Percentiles rank a stretch among this genome's conserved stretches.
Conservation (phyloP, 2,329 filamentous ascomycete genomes). For the Epichloe festucae region DNA sequence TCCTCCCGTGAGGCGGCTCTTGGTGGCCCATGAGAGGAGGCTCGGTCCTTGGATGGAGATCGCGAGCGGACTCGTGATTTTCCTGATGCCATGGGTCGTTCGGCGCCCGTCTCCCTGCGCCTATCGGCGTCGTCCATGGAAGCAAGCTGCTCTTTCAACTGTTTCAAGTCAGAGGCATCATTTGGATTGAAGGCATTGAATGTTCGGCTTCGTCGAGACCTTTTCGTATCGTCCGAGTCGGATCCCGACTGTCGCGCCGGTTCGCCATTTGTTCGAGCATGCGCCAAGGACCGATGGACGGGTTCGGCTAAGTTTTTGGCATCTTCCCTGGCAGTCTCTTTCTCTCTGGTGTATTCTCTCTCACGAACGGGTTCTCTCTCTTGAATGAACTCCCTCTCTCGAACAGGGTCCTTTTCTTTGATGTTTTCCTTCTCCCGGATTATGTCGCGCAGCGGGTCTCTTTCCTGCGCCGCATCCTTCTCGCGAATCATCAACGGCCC, state of each 20-base stretch:
- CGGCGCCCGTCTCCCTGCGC: conserved; percentile 6
- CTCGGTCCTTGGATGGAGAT: conserved; percentile 9
- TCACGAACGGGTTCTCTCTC: conserved; percentile 17
- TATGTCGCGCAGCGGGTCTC: background rate
- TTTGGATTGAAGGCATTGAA: conserved; percentile 38
- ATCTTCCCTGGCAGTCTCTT: background rate
- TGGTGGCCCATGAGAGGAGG: conserved; percentile 7
- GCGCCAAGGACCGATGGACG: conserved; percentile 7
- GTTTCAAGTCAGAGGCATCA: conserved; percentile 34
- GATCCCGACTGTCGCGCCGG: conserved; percentile 19
- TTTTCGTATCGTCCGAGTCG: conserved; percentile 29
- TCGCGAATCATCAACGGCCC: conserved; percentile 3
- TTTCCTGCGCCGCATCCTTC: background rate
- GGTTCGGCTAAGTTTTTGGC: conserved; percentile 11
- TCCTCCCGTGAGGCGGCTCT: conserved; percentile 1
- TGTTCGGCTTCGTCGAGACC: conserved; percentile 23
- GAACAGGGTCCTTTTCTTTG: conserved; percentile 10
- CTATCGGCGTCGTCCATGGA: conserved; percentile 22
- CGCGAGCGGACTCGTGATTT: conserved; percentile 8
- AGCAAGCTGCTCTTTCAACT: conserved; percentile 37
- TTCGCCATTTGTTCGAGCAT: conserved; percentile 15
- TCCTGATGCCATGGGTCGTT: background rate
- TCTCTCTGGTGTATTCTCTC: conserved; percentile 24
- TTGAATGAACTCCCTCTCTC: conserved; percentile 4
- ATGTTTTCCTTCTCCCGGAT: conserved; percentile 5